Percentiles rank a stretch among this genome's conserved stretches.
phyloP scores from a whole-genome alignment of 495 filamentous ascomycete genomes.

The Stereocaulon alpinum region DNA sequence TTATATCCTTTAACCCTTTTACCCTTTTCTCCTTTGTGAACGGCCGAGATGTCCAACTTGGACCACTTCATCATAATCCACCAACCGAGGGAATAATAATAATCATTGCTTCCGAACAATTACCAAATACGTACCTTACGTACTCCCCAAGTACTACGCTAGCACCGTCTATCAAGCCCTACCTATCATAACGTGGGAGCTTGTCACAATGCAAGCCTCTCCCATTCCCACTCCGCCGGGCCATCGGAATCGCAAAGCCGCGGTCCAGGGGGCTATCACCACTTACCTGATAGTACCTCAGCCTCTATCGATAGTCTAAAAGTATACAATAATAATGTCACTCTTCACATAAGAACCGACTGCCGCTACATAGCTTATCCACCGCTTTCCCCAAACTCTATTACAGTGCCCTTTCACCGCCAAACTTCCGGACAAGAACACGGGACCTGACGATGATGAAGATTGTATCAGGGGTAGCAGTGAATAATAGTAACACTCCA shows the following conservation, averaged over 20 bases:
- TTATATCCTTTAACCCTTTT: not conserved
- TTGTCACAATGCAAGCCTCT: slow-evolving; percentile 2
- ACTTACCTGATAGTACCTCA: slow-evolving; percentile 9
- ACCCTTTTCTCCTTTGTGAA: not conserved
- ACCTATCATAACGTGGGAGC: not conserved
- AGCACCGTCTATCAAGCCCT: not conserved
- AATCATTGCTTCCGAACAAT: not conserved
- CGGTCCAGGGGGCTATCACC: not conserved
- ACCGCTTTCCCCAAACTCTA: not conserved
- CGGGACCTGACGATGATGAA: not conserved
- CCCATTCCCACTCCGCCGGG: slow-evolving; percentile 6
- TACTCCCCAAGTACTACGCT: not conserved
- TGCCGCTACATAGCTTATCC: not conserved
- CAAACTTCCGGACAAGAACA: not conserved
- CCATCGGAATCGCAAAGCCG: slow-evolving; percentile 6
- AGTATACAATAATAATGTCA: not conserved
- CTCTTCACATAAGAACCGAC: not conserved
- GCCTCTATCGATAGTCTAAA: slow-evolving; percentile 1
- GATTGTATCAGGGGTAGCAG: not conserved
- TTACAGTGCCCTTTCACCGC: not conserved
- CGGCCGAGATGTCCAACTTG: not conserved
- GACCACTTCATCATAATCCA: not conserved
- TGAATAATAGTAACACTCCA: not conserved
- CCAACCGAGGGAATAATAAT: not conserved
- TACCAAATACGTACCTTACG: not conserved